Evolutionary conservation across 208 protist species (phyloP), one percentile per base, ranked within the genome.

Genomic region (Ichthyophonus hoferi): DNA sequence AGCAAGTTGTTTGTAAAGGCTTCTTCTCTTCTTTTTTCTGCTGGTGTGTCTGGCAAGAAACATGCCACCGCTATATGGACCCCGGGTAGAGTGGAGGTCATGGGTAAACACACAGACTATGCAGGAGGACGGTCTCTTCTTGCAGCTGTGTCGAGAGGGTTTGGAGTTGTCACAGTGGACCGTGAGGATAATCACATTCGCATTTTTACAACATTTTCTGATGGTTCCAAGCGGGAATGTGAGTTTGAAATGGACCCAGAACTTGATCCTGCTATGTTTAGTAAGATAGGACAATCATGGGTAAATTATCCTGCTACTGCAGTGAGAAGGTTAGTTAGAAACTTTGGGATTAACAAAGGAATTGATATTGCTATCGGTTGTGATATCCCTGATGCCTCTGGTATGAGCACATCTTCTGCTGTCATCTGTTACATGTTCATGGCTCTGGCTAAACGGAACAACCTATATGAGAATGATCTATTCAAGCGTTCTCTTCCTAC

Each of bases 351-450:
- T 50, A 42, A 85, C 0, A 85, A 85, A 37, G 81, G 81, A 0
- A n/a, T 85, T n/a, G 81, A 85, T 7, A 85, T 85, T 35, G 81
- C 81, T 12, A 85, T 85, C 33, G 81, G 81, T 35, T 85, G 81
- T 38, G 81, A 85, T 0, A 39, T 85, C 42, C 81, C 81, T 7
- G 81, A 37, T 7, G 81, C 81, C 12, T 58, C 39, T 35, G 81
- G 81, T 58, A 43, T 85, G 81, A 85, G 81, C 39, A 85, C 81
- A 12, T 85, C 81, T n/a, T 58, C 39, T 34, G 81, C 81, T 2
- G 81, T 85, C 2, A 85, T 85, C 0, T 85, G 81, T 38, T 85
- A 85, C 39, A 85, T 85, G 81, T 85, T 85, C 81, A 37, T 85
- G 81, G 33, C 81, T 7, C 81, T 85, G 3, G 24, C 81, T 17